Conservation (phyloP, 2,329 filamentous ascomycete species). For the Paraphoma chrysanthemicola region DNA sequence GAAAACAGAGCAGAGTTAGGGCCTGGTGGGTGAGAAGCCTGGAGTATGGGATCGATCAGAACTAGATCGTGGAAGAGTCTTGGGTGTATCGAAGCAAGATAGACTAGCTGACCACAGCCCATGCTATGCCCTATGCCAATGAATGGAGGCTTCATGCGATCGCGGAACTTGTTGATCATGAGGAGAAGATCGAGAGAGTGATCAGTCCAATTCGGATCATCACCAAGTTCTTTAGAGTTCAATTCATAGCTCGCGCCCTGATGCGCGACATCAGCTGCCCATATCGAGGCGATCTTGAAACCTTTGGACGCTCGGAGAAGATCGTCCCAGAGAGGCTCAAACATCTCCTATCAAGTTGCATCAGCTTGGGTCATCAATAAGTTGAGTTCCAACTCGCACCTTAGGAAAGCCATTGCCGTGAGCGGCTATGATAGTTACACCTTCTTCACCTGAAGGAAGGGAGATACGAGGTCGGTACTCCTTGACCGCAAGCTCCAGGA, state of each 20-base stretch:
- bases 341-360: constrained; percentile 18
- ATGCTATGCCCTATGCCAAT: constrained; percentile 28
- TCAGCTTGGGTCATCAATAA: background rate
- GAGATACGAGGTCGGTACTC: constrained; percentile 17
- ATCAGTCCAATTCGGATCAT: constrained; percentile 25
- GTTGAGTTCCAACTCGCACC: constrained; percentile 2
- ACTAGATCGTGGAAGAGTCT: constrained; percentile 24
- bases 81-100: constrained; percentile 25
- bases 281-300: constrained; percentile 18
- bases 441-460: background rate
- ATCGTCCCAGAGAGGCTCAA: constrained; percentile 26
- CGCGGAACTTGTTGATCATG: constrained; percentile 24
- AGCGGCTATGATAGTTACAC: constrained; percentile 23
- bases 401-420: constrained; percentile 28
- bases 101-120: constrained; percentile 18
- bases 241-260: constrained; percentile 21
- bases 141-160: constrained; percentile 19
- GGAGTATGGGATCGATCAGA: constrained; percentile 26
- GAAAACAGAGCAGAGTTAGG: constrained; percentile 23
- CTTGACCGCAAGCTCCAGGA: constrained; percentile 23
- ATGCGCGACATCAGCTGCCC: constrained; percentile 23
- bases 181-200: constrained; percentile 26
- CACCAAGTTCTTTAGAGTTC: constrained; percentile 18
- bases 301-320: constrained; percentile 9
- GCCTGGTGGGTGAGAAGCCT: constrained; percentile 16